phyloP scores from a whole-genome alignment of 106 monocot genomes.

The Apostasia shenzhenica region DNA sequence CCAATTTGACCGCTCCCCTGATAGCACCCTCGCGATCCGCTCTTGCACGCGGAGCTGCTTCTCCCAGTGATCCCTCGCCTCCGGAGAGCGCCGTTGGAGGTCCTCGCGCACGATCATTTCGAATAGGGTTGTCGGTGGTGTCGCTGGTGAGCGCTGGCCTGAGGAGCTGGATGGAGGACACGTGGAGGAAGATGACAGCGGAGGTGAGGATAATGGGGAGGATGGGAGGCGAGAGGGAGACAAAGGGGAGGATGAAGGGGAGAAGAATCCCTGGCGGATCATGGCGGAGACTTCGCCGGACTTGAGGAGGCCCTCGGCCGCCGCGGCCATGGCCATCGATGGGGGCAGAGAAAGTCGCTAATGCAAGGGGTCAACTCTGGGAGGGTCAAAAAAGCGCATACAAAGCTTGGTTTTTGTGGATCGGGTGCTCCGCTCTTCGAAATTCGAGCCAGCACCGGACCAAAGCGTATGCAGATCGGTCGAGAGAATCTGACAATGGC shows the following conservation, averaged over 20 bases:
- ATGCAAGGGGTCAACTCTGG: too few species aligned
- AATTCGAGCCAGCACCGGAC: too few species aligned
- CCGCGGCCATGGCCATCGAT: neutral
- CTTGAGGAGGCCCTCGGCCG: constrained; percentile 27
- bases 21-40: constrained; percentile 17
- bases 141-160: constrained; percentile 9
- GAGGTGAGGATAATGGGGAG: constrained; percentile 10
- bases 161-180: constrained; percentile 1
- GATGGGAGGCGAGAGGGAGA: constrained; percentile 7
- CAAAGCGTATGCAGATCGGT: too few species aligned
- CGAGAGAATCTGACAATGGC: too few species aligned
- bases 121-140: constrained; percentile 1
- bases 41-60: constrained; percentile 18
- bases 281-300: constrained; percentile 41
- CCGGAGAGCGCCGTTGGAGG: neutral
- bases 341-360: neutral
- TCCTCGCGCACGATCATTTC: constrained; percentile 2
- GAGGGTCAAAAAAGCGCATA: too few species aligned
- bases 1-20: neutral
- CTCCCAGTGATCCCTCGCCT: neutral
- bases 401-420: neutral
- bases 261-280: constrained; percentile 40
- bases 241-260: neutral
- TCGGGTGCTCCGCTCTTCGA: too few species aligned
- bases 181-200: constrained; percentile 10